Percentiles rank a stretch among this genome's conserved stretches.
Evolutionary conservation across 2,329 filamentous ascomycete species (phyloP).

Genomic region (Hymenoscyphus scutula): DNA sequence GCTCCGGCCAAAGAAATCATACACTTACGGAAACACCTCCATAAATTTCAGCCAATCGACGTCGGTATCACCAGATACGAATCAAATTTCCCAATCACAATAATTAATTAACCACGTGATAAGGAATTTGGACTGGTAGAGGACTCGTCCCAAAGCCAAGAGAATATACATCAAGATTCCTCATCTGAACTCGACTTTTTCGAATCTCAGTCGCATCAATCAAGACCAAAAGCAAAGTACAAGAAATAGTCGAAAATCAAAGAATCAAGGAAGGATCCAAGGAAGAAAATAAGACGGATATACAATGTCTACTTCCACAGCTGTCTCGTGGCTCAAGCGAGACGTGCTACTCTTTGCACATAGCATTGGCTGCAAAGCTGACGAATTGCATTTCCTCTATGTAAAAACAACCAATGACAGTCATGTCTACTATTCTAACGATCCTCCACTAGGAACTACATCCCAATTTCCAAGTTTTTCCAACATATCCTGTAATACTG

Average conservation of each 20-base stretch:
- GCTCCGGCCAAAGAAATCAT: not conserved
- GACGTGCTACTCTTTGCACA: conserved; percentile 11
- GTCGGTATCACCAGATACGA: too few species aligned
- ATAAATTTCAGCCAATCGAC: too few species aligned
- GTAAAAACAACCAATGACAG: not conserved
- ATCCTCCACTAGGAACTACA: conserved; percentile 6
- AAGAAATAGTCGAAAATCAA: not conserved
- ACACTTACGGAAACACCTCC: not conserved
- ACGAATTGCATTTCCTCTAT: conserved; percentile 12
- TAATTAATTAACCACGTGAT: too few species aligned
- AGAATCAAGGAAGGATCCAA: not conserved
- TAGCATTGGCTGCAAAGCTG: conserved; percentile 12
- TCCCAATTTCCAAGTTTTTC: conserved; percentile 11
- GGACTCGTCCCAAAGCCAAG: too few species aligned
- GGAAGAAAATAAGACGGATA: too few species aligned
- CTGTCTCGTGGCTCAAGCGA: conserved; percentile 8
- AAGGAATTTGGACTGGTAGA: too few species aligned
- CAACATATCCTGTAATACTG: conserved; percentile 13
- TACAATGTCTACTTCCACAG: conserved; percentile 8
- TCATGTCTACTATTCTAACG: not conserved
- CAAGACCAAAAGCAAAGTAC: not conserved
- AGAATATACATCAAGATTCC: too few species aligned
- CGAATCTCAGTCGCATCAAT: too few species aligned
- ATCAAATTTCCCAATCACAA: too few species aligned
- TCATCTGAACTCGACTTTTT: too few species aligned